Percentiles rank a stretch among this genome's conserved stretches.
Conservation (phyloP, 2,329 filamentous ascomycete genomes). For the Aspergillus sp. region DNA sequence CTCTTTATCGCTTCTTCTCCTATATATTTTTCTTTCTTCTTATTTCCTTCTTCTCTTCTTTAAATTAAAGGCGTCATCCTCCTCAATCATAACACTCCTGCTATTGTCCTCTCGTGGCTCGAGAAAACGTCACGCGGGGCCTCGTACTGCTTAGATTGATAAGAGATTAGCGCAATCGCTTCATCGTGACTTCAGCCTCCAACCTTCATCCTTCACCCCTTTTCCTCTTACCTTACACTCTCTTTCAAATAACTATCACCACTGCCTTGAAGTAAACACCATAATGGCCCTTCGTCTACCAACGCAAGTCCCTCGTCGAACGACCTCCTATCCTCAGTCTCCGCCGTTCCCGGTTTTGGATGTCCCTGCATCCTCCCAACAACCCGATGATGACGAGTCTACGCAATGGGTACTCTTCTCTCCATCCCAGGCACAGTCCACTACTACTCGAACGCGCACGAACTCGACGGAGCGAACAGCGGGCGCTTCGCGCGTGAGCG, state of each 20-base stretch:
- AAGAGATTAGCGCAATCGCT: not conserved
- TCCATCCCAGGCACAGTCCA: slow-evolving; percentile 54
- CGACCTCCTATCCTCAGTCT: slow-evolving; percentile 24
- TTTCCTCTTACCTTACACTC: not conserved
- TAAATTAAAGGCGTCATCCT: no score
- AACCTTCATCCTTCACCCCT: slow-evolving; percentile 2
- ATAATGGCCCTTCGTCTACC: slow-evolving; percentile 34
- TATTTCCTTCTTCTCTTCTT: not conserved
- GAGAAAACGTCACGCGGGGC: slow-evolving; percentile 10
- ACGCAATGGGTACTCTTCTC: slow-evolving; percentile 97
- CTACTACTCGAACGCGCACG: slow-evolving; percentile 60
- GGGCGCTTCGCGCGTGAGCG: slow-evolving; percentile 66
- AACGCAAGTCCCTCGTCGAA: slow-evolving; percentile 28
- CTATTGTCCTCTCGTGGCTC: no score
- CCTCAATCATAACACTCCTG: no score
- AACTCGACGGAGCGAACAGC: slow-evolving; percentile 57
- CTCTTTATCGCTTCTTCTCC: not conserved
- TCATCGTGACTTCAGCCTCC: not conserved
- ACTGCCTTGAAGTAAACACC: not conserved
- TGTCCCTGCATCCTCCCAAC: slow-evolving; percentile 23
- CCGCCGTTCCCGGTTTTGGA: slow-evolving; percentile 21
- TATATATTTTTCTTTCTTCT: not conserved
- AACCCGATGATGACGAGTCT: slow-evolving; percentile 56
- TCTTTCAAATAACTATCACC: not conserved
- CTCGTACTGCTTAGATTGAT: slow-evolving; percentile 3